Evolutionary conservation across 139 green algal genomes (phyloP), one percentile per base, ranked within the genome.

Genomic region (Chlamydomonas applanata): DNA sequence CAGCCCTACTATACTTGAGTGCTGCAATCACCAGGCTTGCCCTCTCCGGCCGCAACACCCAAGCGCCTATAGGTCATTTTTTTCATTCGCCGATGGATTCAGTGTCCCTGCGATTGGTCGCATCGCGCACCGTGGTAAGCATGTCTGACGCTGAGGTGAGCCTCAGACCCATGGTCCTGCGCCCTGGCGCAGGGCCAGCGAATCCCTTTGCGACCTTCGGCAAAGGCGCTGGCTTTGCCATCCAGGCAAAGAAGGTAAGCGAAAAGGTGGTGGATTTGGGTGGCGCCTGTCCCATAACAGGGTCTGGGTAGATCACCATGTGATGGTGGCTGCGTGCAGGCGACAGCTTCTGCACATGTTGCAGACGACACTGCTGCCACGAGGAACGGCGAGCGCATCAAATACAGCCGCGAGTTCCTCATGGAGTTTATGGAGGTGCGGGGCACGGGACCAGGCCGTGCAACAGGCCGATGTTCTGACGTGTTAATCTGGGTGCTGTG

Each of bases 131-230:
- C 20, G n/a, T 25, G 2, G 20, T 3, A 16, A 60, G n/a, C 22
- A 80, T 77, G 70, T 52, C 53, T 11, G 72, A 70, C 17, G 65
- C 75, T 17, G 66, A 78, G 11, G 65, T 89, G 34, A 72, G 32
- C 56, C 69, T 93, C 52, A 61, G 86, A 36, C 86, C 86, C 11
- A 40, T 93, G 57, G 79, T 76, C n/a, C 52, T 94, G 22, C 54
- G 80, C 34, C 89, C 90, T 30, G 86, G 83, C 22, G 82, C 78
- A n/a, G 80, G 77, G 3, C 75, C 65, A 4, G 79, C 59, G 0
- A 95, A 95, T 52, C 91, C 91, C 0, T 97, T 97, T 40, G 72
- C 82, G 0, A 73, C 56, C 14, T 95, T 97, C 62, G 85, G 79
- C 4, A 89, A 88, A 56, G 91, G 91, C 35, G 88, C 88, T 30